Evolutionary conservation across 139 green algal genomes (phyloP), one percentile per base, ranked within the genome.

Genomic region (Picocystis salinarum): DNA sequence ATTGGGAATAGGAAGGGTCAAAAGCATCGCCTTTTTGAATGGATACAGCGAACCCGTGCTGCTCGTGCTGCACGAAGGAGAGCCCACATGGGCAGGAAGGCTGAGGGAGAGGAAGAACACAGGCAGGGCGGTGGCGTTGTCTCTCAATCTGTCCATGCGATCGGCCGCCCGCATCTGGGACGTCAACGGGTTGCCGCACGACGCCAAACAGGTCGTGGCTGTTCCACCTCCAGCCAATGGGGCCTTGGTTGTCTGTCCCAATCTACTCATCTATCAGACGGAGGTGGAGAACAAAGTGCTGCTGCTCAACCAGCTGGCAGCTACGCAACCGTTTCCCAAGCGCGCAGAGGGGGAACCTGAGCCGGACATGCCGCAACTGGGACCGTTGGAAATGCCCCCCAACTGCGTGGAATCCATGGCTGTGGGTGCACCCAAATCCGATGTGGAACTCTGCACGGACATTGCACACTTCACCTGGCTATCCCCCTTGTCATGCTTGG

Each of bases 1-100:
- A 33, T 46, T 72, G 33, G 65, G 62, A 24, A 74, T 85, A 40
- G 48, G 58, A 18, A 63, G 72, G 63, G 64, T 73, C 36, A 6
- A 7, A 26, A 12, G 9, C 24, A 40, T 39, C 18, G 50, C n/a
- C 13, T 42, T 42, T 19, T 26, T 58, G 3, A 33, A 42, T 46
- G 78, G 80, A 13, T 93, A 85, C 59, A 82, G 37, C 27, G 82
- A 93, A 61, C 82, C 84, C 0, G 71, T 83, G 49, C 55, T 93
- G 55, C 56, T 88, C 28, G 22, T 94, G 23, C 65, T 92, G 45
- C 74, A 91, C 44, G 83, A 95, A 58, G 45, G 42, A 1, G 53
- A 74, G 22, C 76, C 78, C 7, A 91, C 80, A 15, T 95, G 82
- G 79, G 57, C 61, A 0, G 84, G 73, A 19, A 47, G 59, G 18